Conservation (phyloP, 1,139 yeast genomes). For the Diutina rugosa region DNA sequence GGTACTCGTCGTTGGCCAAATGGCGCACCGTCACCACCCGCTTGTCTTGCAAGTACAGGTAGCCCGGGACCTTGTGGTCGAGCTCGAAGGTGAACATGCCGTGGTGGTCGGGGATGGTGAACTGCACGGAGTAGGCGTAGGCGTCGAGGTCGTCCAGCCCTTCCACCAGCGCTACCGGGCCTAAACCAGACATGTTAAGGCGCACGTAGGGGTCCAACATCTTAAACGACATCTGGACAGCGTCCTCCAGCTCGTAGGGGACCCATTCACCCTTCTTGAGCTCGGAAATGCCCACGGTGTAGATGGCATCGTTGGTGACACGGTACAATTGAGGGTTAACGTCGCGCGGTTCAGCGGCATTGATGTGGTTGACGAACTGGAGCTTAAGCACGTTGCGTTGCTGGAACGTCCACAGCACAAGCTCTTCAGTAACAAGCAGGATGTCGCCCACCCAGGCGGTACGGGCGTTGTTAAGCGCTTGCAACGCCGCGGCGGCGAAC, state of each 20-base stretch:
- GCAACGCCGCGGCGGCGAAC: slow-evolving; percentile 66
- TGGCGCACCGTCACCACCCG: slow-evolving; percentile 80
- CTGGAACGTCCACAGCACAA: slow-evolving; percentile 68
- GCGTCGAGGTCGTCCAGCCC: slow-evolving; percentile 33
- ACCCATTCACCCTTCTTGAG: slow-evolving; percentile 54
- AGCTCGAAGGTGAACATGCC: slow-evolving; percentile 87
- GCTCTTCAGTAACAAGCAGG: slow-evolving; percentile 38
- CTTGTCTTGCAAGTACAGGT: slow-evolving; percentile 51
- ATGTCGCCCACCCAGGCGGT: slow-evolving; percentile 68
- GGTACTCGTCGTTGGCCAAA: slow-evolving; percentile 90
- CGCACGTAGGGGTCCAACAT: slow-evolving; percentile 96
- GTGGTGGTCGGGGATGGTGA: slow-evolving; percentile 86
- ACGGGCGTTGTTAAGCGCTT: slow-evolving; percentile 71
- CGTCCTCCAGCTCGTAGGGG: slow-evolving; percentile 45
- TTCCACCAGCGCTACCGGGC: slow-evolving; percentile 26
- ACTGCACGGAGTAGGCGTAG: slow-evolving; percentile 25
- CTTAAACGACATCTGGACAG: slow-evolving; percentile 70
- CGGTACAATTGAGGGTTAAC: slow-evolving; percentile 43
- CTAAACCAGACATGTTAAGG: slow-evolving; percentile 37
- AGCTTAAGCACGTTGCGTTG: slow-evolving; percentile 52
- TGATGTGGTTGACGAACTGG: slow-evolving; percentile 37
- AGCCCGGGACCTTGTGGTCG: slow-evolving; percentile 74
- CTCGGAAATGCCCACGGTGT: slow-evolving; percentile 55
- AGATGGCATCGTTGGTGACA: slow-evolving; percentile 55
- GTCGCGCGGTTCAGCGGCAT: slow-evolving; percentile 25